Evolutionary conservation across 2,329 filamentous ascomycete genomes (phyloP), one percentile per base, ranked within the genome.

Genomic region (Fusarium sp.): DNA sequence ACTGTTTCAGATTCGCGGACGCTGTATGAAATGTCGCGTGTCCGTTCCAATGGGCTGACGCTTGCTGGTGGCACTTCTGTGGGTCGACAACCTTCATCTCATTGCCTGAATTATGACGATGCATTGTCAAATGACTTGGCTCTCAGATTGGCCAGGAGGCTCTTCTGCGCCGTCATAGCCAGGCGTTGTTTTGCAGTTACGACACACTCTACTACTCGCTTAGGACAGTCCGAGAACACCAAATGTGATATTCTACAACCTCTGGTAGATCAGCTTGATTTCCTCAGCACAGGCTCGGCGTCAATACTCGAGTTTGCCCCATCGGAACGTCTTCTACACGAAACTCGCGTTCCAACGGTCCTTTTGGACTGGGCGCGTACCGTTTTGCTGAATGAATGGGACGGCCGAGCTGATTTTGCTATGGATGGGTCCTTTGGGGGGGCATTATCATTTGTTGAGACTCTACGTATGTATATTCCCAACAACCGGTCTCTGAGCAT

Each of bases 381-480:
- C 0, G 82, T 95, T 1, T 84, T 97, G 69, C 76, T 96, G 39
- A 86, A 88, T 51, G 87, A 91, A 60, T 97, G 93, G 93, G 84
- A 94, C 70, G 91, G 92, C 0, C 85, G 85, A 50, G 84, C 90
- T 2, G 84, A 88, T 38, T 83, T 96, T 47, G 80, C 86, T 3
- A 87, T 84, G 50, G 88, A 90, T 68, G 86, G 88, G 27, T 82
- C 89, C 13, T 88, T 93, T 59, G 91, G 91, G 13, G 90, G 91
- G 48, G 92, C 92, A 8, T 77, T 97, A 36, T 86, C 88, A 43
- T 82, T 96, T 27, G 84, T 96, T 42, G 80, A 85, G 27, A 83
- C 87, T 21, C 83, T 96, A 72, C 88, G 91, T 89, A 80, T 83
- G 86, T 82, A 21, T 4, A 43, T 8, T 13, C 5, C 19, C 14